These are phyloP conservation scores for Microdochium bolleyi DNA, from an alignment of 2,329 filamentous ascomycete species.

Conservation along the genomic window DNA sequence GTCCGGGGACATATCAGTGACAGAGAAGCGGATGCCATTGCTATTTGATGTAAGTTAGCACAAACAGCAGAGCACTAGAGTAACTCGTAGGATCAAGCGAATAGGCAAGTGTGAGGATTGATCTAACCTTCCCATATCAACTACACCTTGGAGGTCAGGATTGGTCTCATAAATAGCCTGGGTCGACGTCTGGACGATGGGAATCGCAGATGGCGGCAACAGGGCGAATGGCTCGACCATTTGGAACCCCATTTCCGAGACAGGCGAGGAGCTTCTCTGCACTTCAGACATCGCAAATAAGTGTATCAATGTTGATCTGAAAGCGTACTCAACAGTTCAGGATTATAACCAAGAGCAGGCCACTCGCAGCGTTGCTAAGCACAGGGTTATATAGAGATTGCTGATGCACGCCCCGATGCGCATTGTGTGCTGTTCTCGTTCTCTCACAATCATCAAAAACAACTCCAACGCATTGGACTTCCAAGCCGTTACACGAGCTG, in stretches of 20 bases:
- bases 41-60: constrained; percentile 21
- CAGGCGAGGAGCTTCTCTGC: not conserved
- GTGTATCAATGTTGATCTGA: not conserved
- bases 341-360: not conserved
- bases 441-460: no score
- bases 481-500: no score
- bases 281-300: not conserved
- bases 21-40: constrained; percentile 68
- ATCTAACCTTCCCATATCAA: constrained; percentile 27
- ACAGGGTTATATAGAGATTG: not conserved
- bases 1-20: constrained; percentile 27
- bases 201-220: not conserved
- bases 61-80: not conserved
- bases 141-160: constrained; percentile 15
- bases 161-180: not conserved
- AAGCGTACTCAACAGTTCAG: not conserved
- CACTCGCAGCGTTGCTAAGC: not conserved
- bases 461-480: no score
- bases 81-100: not conserved
- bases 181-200: not conserved
- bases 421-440: not conserved
- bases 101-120: not conserved
- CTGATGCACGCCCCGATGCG: not conserved
- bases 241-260: not conserved
- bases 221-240: not conserved